Evolutionary conservation across 371 early-diverging fungal species (phyloP).

Genomic region (Mortierella sp.): DNA sequence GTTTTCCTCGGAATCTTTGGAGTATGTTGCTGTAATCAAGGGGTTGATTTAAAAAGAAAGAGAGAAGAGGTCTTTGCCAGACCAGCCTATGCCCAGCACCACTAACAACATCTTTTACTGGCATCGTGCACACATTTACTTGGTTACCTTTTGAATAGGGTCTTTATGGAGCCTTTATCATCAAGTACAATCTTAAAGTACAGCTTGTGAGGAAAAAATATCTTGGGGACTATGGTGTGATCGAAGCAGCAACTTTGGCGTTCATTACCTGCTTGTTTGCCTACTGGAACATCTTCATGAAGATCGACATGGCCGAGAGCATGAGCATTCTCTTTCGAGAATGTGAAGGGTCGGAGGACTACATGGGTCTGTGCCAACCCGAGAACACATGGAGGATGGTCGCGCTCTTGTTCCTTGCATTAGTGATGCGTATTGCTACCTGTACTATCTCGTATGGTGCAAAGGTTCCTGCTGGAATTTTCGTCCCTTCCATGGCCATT

Average conservation of each 20-base stretch:
- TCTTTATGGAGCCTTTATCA: slow-evolving; percentile 85
- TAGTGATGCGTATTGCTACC: slow-evolving; percentile 70
- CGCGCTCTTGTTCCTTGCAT: slow-evolving; percentile 67
- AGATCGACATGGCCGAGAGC: slow-evolving; percentile 81
- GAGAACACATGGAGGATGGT: slow-evolving; percentile 62
- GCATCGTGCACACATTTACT: neutral
- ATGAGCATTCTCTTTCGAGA: slow-evolving; percentile 85
- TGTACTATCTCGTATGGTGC: slow-evolving; percentile 83
- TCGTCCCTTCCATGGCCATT: slow-evolving; percentile 91
- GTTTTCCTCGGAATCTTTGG: slow-evolving; percentile 85
- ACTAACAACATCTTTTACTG: neutral
- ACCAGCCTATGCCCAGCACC: neutral
- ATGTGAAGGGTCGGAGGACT: slow-evolving; percentile 70
- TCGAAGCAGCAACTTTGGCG: slow-evolving; percentile 81
- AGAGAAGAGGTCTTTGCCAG: neutral
- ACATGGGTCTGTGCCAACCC: slow-evolving; percentile 73
- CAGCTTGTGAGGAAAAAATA: slow-evolving; percentile 70
- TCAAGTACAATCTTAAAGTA: slow-evolving; percentile 74
- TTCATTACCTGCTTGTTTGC: slow-evolving; percentile 77
- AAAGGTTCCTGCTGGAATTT: slow-evolving; percentile 89
- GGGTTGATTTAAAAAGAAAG: neutral
- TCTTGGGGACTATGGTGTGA: slow-evolving; percentile 64
- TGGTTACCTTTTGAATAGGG: slow-evolving; percentile 63
- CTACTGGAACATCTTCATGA: slow-evolving; percentile 81
- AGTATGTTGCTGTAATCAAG: slow-evolving; percentile 54